Percentiles rank a stretch among this genome's conserved stretches.
These are phyloP conservation scores for Aureobasidium lini DNA, from an alignment of 2,329 filamentous ascomycete genomes.

Conservation along the genomic window DNA sequence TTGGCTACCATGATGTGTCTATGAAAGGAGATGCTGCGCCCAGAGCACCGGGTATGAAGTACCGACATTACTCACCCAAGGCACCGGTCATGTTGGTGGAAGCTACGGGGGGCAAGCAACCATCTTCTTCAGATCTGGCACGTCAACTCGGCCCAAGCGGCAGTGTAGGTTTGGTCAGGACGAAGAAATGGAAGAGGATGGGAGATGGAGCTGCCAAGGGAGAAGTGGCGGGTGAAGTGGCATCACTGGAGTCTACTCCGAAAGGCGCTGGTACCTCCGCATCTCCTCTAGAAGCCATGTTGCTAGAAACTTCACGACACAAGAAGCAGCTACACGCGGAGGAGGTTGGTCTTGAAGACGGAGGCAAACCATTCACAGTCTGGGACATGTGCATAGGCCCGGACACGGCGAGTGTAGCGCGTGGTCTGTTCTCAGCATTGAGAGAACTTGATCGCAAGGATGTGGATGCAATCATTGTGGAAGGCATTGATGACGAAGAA, in stretches of 20 bases:
- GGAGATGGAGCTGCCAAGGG: slow-evolving; percentile 23
- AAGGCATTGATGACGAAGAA: slow-evolving; percentile 66
- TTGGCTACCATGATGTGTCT: slow-evolving; percentile 71
- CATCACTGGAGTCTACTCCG: neutral
- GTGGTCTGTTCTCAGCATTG: slow-evolving; percentile 80
- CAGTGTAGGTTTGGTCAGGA: slow-evolving; percentile 35
- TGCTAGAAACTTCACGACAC: slow-evolving; percentile 4
- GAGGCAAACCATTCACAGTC: slow-evolving; percentile 24
- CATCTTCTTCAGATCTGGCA: slow-evolving; percentile 23
- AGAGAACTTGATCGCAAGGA: slow-evolving; percentile 73
- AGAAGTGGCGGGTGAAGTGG: neutral
- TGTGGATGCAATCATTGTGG: slow-evolving; percentile 80
- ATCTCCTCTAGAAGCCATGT: neutral
- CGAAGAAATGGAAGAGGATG: slow-evolving; percentile 27
- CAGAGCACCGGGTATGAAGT: slow-evolving; percentile 95
- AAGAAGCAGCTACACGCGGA: neutral
- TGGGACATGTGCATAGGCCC: slow-evolving; percentile 68
- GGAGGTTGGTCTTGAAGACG: neutral
- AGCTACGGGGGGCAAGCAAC: slow-evolving; percentile 31
- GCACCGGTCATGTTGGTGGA: slow-evolving; percentile 82
- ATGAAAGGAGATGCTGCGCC: slow-evolving; percentile 58
- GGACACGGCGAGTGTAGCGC: slow-evolving; percentile 66
- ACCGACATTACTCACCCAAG: slow-evolving; percentile 92
- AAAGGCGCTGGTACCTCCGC: neutral
- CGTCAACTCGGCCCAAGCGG: slow-evolving; percentile 20